Evolutionary conservation across 352 stramenopile genomes (phyloP), one percentile per base, ranked within the genome.

Genomic region (Halophytophthora polymorphica): DNA sequence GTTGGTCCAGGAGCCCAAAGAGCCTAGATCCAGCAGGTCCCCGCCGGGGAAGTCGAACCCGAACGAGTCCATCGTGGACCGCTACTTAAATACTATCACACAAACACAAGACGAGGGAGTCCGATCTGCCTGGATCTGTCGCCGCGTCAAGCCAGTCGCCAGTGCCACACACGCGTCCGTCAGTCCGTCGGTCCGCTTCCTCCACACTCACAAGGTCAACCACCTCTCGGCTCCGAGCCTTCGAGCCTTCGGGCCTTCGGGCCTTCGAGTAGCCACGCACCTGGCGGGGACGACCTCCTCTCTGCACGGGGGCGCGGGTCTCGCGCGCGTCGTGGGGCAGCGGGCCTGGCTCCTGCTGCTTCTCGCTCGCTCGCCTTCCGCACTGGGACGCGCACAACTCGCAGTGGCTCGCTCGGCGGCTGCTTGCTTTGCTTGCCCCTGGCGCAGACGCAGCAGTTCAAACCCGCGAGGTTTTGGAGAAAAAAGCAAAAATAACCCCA

Each of bases 41-140:
- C 77, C 69, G 22, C 77, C 76, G 29, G 66, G 58, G 53, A 93
- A 90, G 58, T 93, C 83, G 56, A 93, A 93, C 41, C 83, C 79
- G 56, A 93, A 90, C 31, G 83, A 93, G 64, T 93, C 83, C 83
- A 93, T 93, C 8, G 44, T 19, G 18, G 45, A n/a, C 8, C 5
- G 47, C 45, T 15, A 23, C 43, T 64, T 64, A 66, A 74, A 74
- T 74, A 73, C 50, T 56, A 60, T 43, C 56, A 66, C 58, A 66
- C 25, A 64, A 38, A 61, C 42, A 65, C 37, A 46, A 67, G 44
- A 64, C 51, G 43, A 64, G 38, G 45, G 47, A 53, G 53, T 52
- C 40, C 13, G 43, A 11, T 45, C 43, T 39, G 53, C 49, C 38
- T 21, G 50, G 56, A 46, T 55, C 29, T 23, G 28, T 36, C 1